phyloP scores from a whole-genome alignment of 805 yeast species.

The Cyberlindnera mycetangii region DNA sequence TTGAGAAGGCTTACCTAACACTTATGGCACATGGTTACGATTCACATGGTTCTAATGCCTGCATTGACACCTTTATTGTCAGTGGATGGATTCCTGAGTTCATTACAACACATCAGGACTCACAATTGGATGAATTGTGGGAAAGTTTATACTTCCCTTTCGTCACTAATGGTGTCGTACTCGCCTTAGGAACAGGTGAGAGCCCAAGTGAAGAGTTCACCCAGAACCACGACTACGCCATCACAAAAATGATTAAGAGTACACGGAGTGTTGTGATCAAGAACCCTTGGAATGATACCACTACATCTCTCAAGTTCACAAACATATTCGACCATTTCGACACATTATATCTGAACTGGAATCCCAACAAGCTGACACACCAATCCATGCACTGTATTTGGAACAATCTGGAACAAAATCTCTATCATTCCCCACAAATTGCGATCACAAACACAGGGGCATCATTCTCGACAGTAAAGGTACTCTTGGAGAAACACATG shows the following conservation, averaged over 20 bases:
- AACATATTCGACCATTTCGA: constrained; percentile 40
- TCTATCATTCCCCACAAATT: constrained; percentile 42
- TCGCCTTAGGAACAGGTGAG: constrained; percentile 70
- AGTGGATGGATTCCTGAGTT: constrained; percentile 77
- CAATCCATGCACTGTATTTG: constrained; percentile 31
- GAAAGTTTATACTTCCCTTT: constrained; percentile 31
- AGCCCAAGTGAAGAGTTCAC: constrained; percentile 38
- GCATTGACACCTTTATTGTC: constrained; percentile 60
- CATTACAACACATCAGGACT: constrained; percentile 31
- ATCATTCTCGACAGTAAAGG: constrained; percentile 36
- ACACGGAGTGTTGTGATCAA: constrained; percentile 30
- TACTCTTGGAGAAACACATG: constrained; percentile 50
- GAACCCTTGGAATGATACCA: constrained; percentile 43
- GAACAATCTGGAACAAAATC: constrained; percentile 17
- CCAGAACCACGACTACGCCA: constrained; percentile 69
- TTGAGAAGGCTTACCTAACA: constrained; percentile 74
- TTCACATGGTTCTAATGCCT: constrained; percentile 75
- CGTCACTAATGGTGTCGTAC: constrained; percentile 35
- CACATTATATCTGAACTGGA: constrained; percentile 67
- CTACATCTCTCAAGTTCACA: constrained; percentile 21
- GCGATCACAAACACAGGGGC: constrained; percentile 33
- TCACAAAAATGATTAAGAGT: constrained; percentile 37
- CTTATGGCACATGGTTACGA: constrained; percentile 51
- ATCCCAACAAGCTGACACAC: constrained; percentile 34
- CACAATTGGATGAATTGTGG: constrained; percentile 36